Conservation (phyloP, 164 flowering plant species). For the Dillenia suffruticosa region DNA sequence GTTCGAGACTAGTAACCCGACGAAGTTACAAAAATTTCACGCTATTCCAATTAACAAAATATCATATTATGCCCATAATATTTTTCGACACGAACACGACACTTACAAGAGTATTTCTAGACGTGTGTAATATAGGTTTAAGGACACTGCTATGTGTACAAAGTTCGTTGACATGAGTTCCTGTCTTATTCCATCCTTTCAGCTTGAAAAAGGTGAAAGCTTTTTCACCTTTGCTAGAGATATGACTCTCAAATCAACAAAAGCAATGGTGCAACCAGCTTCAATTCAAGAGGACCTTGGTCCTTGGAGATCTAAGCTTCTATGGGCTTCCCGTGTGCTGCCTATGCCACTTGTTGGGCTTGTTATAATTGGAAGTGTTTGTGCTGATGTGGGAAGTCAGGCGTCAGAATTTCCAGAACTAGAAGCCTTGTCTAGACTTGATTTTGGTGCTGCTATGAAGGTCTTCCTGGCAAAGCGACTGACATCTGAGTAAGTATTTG, state of each 20-base stretch:
- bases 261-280: constrained; percentile 63
- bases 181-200: constrained; percentile 15
- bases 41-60: no score
- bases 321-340: constrained; percentile 86
- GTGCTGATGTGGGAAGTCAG: constrained; percentile 53
- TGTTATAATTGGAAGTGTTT: constrained; percentile 69
- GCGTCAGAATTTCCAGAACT: constrained; percentile 68
- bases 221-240: constrained; percentile 88
- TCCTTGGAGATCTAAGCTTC: constrained; percentile 89
- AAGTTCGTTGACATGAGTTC: no score
- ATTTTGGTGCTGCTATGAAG: constrained; percentile 88
- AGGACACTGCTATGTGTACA: no score
- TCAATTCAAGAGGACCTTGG: constrained; percentile 66
- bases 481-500: constrained; percentile 76
- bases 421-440: constrained; percentile 87
- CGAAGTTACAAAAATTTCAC: no score
- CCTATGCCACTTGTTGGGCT: constrained; percentile 99
- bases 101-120: no score
- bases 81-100: no score
- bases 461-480: constrained; percentile 81
- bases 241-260: constrained; percentile 79
- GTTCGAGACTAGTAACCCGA: no score
- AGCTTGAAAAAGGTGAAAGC: constrained; percentile 89
- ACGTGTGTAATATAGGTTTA: no score
- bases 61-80: no score